These are phyloP conservation scores for Dothistroma pini DNA, from an alignment of 2,329 filamentous ascomycete genomes.

Conservation along the genomic window DNA sequence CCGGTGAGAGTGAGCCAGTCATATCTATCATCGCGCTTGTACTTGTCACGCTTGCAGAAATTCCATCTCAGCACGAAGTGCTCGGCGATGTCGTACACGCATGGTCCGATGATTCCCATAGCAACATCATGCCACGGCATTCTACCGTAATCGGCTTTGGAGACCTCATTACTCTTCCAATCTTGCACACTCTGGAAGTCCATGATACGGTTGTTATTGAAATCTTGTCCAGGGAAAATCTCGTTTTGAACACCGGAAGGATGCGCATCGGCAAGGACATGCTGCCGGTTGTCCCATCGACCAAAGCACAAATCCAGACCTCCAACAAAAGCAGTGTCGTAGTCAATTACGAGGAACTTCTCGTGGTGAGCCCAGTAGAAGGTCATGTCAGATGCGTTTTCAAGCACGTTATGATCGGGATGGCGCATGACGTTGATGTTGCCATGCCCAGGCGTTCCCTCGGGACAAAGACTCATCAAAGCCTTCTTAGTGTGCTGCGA, in stretches of 20 bases:
- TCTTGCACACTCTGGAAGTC: constrained; percentile 89
- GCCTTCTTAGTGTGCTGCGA: constrained; percentile 90
- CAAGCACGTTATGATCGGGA: constrained; percentile 90
- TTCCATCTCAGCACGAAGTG: constrained; percentile 97
- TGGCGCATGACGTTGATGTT: constrained; percentile 90
- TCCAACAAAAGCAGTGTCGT: constrained; percentile 85
- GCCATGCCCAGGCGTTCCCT: constrained; percentile 75
- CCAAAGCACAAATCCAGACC: constrained; percentile 95
- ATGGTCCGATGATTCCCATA: constrained; percentile 86
- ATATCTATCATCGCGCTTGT: constrained; percentile 79
- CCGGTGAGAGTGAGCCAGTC: constrained; percentile 83
- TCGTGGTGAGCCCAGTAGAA: constrained; percentile 99
- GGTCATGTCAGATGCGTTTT: constrained; percentile 92
- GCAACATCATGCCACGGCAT: constrained; percentile 99
- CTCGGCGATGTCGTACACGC: constrained; percentile 90
- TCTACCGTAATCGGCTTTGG: constrained; percentile 83
- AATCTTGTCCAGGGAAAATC: constrained; percentile 93
- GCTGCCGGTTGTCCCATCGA: constrained; percentile 84
- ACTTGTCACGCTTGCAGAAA: constrained; percentile 95
- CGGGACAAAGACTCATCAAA: constrained; percentile 71
- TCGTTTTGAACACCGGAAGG: constrained; percentile 77
- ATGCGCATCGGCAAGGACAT: constrained; percentile 81
- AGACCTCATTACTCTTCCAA: constrained; percentile 90
- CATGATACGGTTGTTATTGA: constrained; percentile 96
- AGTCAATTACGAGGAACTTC: constrained; percentile 95